Base-by-base conservation (phyloP, 2,329 filamentous ascomycete species). In the Teratosphaeria nubilosa region DNA sequence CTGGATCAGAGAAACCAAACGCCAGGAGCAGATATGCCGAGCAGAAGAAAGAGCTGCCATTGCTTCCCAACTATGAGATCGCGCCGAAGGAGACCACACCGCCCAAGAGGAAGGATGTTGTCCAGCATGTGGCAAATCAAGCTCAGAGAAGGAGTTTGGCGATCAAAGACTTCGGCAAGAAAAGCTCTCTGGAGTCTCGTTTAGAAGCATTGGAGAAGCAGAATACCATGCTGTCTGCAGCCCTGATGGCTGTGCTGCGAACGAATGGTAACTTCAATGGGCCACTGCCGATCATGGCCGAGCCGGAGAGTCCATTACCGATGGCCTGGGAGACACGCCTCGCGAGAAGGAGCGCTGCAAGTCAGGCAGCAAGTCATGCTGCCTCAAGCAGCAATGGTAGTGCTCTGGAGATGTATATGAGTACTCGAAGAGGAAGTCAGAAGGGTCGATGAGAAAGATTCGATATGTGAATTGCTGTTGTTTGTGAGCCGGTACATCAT, bases 131-230 rank as follows among this genome's bases (percentile, higher is more conserved):
- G n/a, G 60, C 58, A 16, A 63, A 62, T 1, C 66, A 67, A 32
- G 58, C 54, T 13, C 62, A 58, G 37, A 20, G 59, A 5, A 60
- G 55, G 32, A 59, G 55, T 37, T 22, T 30, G 41, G 32, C 30
- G 2, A 31, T 54, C 51, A 59, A 45, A 11, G 56, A 58, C 25
- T 52, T 57, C 7, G 25, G 24, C 32, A 53, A 51, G 31, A 31
- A 24, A 2, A 57, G 61, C 6, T 61, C 61, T 7, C 59, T 73
- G 16, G 68, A 71, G 34, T 68, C 71, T 30, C 68, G 72, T 2
- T 59, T 75, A 37, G 72, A 73, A 51, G 70, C 69, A 14, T 59
- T 75, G 25, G 73, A 75, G 59, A 70, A 73, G 41, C 70, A 74
- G 56, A 76, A 75, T 57, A 65, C 65, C 16, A 56, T 76, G 7